Conservation (phyloP, 768 basidiomycete genomes). For the Lactarius evosmus region DNA sequence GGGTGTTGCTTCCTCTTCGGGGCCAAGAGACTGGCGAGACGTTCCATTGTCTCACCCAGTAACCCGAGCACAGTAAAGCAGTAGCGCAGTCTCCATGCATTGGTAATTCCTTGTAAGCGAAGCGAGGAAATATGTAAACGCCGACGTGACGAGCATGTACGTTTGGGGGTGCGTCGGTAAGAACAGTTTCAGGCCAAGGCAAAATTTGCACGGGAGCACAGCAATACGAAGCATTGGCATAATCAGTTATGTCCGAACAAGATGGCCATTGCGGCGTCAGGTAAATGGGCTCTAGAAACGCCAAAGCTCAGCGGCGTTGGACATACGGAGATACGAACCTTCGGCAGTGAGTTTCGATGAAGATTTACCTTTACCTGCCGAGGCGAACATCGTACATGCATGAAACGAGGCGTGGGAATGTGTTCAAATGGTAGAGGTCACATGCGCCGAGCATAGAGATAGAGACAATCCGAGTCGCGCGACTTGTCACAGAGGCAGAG, state of each 20-base stretch:
- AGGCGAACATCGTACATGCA: background rate
- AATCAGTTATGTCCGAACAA: background rate
- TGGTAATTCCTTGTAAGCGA: background rate
- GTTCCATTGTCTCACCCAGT: background rate
- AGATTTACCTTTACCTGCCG: background rate
- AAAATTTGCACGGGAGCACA: background rate
- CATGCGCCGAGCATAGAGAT: no score
- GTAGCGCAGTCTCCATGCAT: background rate
- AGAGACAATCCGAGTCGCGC: background rate
- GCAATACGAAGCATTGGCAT: background rate
- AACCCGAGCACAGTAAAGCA: background rate
- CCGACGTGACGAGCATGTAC: background rate
- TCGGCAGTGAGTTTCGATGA: background rate
- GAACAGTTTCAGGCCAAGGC: background rate
- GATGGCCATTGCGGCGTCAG: constrained; percentile 3
- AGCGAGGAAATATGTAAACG: background rate
- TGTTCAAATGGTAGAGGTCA: background rate
- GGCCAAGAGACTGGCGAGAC: background rate
- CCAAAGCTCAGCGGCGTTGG: background rate
- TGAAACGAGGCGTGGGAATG: no score
- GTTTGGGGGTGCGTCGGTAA: background rate
- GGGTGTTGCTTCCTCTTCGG: background rate
- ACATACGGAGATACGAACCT: background rate
- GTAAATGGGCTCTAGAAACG: background rate
- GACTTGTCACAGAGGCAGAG: background rate